Evolutionary conservation across 345 rosid genomes (phyloP).

Genomic region (Eucalyptus globulus): DNA sequence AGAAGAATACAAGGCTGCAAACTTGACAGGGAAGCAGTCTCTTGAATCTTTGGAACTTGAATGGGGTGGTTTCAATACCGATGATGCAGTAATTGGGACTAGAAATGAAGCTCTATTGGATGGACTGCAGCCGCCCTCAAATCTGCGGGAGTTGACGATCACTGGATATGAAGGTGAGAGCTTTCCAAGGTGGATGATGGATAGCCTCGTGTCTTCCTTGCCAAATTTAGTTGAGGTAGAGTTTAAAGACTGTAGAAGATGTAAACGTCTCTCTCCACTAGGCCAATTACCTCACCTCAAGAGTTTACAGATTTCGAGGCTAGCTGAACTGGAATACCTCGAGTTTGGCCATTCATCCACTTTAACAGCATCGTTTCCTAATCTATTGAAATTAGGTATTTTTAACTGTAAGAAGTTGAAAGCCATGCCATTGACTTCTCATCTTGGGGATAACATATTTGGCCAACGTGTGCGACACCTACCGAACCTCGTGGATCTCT

Average conservation of each 20-base stretch:
- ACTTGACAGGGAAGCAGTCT: not conserved
- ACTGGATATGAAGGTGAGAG: not conserved
- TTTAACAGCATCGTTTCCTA: not conserved
- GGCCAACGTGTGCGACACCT: too few species aligned
- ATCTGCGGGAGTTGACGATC: not conserved
- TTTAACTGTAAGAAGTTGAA: accelerated
- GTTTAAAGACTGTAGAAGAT: accelerated
- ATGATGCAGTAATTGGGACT: not conserved
- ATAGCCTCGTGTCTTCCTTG: not conserved
- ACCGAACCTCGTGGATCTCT: too few species aligned
- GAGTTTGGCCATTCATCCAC: not conserved
- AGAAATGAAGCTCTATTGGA: not conserved
- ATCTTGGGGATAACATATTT: not conserved
- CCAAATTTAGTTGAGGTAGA: not conserved
- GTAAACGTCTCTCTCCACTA: not conserved
- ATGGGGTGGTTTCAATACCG: accelerated
- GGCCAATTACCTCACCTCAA: not conserved
- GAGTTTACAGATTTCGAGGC: accelerated
- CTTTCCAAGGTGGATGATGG: not conserved
- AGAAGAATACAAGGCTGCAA: not conserved
- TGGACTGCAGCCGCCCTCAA: not conserved
- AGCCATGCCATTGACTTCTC: not conserved
- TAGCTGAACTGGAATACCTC: not conserved
- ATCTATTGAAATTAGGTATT: accelerated
- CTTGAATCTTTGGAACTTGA: accelerated